Evolutionary conservation across 2,329 filamentous ascomycete genomes (phyloP).

Genomic region (Colletotrichum siamense): DNA sequence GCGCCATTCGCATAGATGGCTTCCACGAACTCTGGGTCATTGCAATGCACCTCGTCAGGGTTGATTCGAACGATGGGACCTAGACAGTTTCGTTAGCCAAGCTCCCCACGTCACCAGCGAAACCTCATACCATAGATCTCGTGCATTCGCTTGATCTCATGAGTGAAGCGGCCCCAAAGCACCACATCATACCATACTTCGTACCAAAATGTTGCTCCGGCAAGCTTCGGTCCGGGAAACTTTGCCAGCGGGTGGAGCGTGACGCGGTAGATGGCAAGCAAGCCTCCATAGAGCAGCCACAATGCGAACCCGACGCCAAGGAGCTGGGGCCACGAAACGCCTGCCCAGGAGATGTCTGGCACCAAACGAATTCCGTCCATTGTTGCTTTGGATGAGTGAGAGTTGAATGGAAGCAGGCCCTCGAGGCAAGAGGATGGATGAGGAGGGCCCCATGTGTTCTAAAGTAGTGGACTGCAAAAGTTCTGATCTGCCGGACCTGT

Average conservation of each 20-base stretch:
- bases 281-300: background rate
- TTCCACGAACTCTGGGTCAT: conserved; percentile 37
- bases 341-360: background rate
- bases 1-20: conserved; percentile 36
- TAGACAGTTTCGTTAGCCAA: background rate
- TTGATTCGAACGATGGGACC: conserved; percentile 43
- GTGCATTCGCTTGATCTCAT: conserved; percentile 29
- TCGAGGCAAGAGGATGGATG: background rate
- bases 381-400: background rate
- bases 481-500: background rate
- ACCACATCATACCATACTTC: conserved; percentile 28
- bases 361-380: background rate
- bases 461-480: background rate
- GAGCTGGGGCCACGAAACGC: background rate
- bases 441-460: background rate
- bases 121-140: conserved; percentile 29
- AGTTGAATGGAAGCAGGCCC: too few species aligned
- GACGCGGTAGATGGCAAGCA: conserved; percentile 17
- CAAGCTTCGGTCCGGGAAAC: conserved; percentile 28
- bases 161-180: conserved; percentile 20
- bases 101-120: background rate
- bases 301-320: background rate
- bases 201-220: conserved; percentile 10
- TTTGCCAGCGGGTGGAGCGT: conserved; percentile 23
- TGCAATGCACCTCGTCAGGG: conserved; percentile 43